Evolutionary conservation across 768 basidiomycete genomes (phyloP).

Genomic region (Pleurotus platypus): DNA sequence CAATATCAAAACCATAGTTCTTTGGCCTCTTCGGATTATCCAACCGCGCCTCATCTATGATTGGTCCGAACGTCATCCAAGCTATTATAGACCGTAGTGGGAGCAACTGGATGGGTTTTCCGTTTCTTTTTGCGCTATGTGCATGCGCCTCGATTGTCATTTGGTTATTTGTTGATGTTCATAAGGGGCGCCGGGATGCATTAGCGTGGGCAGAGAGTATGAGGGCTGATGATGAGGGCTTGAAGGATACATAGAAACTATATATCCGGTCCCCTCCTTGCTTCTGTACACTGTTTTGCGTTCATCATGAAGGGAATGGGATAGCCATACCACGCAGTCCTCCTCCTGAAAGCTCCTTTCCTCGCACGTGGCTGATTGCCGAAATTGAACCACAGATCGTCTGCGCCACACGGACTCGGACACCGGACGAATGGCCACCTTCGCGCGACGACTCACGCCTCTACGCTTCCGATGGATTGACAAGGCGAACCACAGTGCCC

Average conservation of each 20-base stretch:
- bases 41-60: conserved; percentile 82
- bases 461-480: too few species aligned
- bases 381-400: too few species aligned
- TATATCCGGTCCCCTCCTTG: too few species aligned
- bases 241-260: not conserved
- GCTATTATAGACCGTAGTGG: conserved; percentile 72
- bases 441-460: too few species aligned
- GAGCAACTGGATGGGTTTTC: conserved; percentile 81
- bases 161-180: conserved; percentile 70
- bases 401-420: too few species aligned
- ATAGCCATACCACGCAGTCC: too few species aligned
- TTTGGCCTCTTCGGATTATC: conserved; percentile 86
- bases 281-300: too few species aligned
- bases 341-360: too few species aligned
- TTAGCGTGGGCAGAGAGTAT: conserved; percentile 47
- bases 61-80: conserved; percentile 84
- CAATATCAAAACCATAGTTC: conserved; percentile 42
- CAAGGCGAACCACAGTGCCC: too few species aligned
- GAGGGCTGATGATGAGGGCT: conserved; percentile 11
- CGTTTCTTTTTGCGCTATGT: conserved; percentile 78
- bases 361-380: too few species aligned
- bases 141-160: conserved; percentile 64
- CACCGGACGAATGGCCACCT: too few species aligned
- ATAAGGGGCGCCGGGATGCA: conserved; percentile 61
- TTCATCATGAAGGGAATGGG: too few species aligned